phyloP scores from a whole-genome alignment of 2,329 filamentous ascomycete species.

The Salinomyces thailandicus region DNA sequence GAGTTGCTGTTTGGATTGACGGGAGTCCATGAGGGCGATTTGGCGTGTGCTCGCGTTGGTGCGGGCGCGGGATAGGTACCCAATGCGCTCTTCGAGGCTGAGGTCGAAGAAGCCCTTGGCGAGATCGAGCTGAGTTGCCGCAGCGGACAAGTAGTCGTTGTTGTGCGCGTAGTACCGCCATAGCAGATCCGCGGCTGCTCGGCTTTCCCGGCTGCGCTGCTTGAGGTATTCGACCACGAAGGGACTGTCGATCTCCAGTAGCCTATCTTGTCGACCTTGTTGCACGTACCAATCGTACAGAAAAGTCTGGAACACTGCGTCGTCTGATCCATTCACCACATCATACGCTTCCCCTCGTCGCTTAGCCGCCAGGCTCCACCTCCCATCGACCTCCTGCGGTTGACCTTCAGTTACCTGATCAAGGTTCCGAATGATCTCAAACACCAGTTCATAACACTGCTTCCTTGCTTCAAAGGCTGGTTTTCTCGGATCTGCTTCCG shows the following conservation, averaged over 20 bases:
- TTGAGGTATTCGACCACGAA: constrained; percentile 81
- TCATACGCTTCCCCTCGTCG: constrained; percentile 81
- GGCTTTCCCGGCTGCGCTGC: constrained; percentile 59
- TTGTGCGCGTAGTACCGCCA: constrained; percentile 88
- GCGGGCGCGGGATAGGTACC: constrained; percentile 80
- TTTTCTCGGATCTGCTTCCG: constrained; percentile 58
- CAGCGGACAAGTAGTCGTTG: constrained; percentile 74
- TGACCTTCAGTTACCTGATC: constrained; percentile 60
- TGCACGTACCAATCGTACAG: constrained; percentile 97
- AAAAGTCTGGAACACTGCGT: constrained; percentile 90
- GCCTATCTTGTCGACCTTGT: constrained; percentile 72
- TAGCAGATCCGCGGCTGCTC: constrained; percentile 76
- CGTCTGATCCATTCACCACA: constrained; percentile 76
- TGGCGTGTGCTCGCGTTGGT: constrained; percentile 82
- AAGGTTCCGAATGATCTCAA: constrained; percentile 65
- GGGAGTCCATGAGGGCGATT: constrained; percentile 52
- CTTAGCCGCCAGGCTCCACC: constrained; percentile 62
- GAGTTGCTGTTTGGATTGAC: constrained; percentile 63
- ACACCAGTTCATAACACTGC: constrained; percentile 77
- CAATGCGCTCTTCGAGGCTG: constrained; percentile 73
- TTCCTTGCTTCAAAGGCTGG: constrained; percentile 60
- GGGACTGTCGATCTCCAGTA: constrained; percentile 73
- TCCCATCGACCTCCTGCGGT: constrained; percentile 66
- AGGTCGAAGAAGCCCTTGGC: constrained; percentile 74
- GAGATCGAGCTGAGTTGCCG: constrained; percentile 71